Percentiles rank a stretch among this genome's conserved stretches.
Conservation (phyloP, 2,329 filamentous ascomycete genomes). For the Diaporthe caulivora region DNA sequence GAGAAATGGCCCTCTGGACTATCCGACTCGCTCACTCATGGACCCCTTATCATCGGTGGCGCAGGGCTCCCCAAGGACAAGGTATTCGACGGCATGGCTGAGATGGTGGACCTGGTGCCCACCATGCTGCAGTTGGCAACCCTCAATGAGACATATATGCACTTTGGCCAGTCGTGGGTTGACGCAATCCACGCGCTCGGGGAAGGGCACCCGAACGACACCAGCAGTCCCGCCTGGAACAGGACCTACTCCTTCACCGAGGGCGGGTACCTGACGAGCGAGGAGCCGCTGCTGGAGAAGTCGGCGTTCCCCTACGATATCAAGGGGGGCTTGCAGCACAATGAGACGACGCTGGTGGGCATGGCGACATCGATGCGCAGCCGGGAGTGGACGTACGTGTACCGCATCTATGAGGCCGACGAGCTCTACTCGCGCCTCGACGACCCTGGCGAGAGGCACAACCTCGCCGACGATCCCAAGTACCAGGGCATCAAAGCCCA, state of each 20-base stretch:
- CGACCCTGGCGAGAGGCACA: constrained; percentile 55
- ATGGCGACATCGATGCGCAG: constrained; percentile 55
- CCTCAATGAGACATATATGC: constrained; percentile 53
- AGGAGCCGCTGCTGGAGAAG: constrained; percentile 60
- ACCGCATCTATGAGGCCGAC: constrained; percentile 57
- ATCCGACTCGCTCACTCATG: constrained; percentile 55
- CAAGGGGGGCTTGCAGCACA: constrained; percentile 58
- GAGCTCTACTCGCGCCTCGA: constrained; percentile 56
- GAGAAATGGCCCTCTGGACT: constrained; percentile 62
- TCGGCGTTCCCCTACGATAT: constrained; percentile 59
- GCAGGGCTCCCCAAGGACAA: constrained; percentile 53
- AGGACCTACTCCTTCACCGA: constrained; percentile 58
- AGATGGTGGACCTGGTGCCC: constrained; percentile 61
- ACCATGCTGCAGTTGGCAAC: constrained; percentile 56
- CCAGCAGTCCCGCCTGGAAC: constrained; percentile 42
- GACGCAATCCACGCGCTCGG: constrained; percentile 48
- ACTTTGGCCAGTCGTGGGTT: constrained; percentile 49
- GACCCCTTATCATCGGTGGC: constrained; percentile 58
- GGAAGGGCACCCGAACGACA: not conserved
- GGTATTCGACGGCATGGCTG: constrained; percentile 50
- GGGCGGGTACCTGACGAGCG: constrained; percentile 57
- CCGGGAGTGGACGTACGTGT: constrained; percentile 56
- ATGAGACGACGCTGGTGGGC: constrained; percentile 56
- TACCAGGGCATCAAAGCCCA: constrained; percentile 43
- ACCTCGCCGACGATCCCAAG: constrained; percentile 49